These are phyloP conservation scores for Ambrosiella xylebori DNA, from an alignment of 2,329 filamentous ascomycete genomes.

Conservation along the genomic window DNA sequence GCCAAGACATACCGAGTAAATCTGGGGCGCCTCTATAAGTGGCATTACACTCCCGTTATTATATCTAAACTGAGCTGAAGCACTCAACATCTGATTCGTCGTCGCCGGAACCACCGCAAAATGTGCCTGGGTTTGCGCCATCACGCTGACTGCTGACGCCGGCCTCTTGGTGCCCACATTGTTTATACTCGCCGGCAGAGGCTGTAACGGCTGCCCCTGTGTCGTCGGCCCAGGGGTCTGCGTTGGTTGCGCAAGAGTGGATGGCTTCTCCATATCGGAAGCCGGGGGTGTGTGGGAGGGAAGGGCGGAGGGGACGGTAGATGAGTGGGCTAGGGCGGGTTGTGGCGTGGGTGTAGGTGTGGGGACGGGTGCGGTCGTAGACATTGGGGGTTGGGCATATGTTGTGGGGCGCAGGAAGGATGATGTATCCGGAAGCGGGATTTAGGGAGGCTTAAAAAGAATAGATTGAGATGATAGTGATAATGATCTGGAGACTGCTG, in stretches of 20 bases:
- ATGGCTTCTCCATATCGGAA: not conserved
- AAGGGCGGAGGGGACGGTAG: not conserved
- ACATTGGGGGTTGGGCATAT: not conserved
- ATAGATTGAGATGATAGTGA: no score
- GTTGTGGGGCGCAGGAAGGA: not conserved
- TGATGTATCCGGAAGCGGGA: not conserved
- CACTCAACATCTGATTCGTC: conserved; percentile 3
- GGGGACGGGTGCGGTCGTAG: not conserved
- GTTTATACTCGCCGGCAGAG: conserved; percentile 15
- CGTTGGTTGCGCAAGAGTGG: not conserved
- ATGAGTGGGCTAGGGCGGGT: not conserved
- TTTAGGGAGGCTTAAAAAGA: not conserved
- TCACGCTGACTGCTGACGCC: conserved; percentile 18
- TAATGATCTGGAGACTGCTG: no score
- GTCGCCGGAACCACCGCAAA: conserved; percentile 14
- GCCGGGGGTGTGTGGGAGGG: not conserved
- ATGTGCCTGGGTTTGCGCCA: conserved; percentile 31
- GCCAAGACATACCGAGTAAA: conserved; percentile 38
- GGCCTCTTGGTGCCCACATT: conserved; percentile 23
- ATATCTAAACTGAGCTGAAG: conserved; percentile 3
- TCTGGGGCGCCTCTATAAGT: conserved; percentile 17
- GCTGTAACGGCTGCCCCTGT: not conserved
- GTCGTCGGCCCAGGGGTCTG: not conserved
- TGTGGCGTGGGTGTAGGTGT: not conserved
- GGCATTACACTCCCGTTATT: conserved; percentile 1